Evolutionary conservation across 306 rosid genomes (phyloP), one percentile per base, ranked within the genome.

Genomic region (Betula pendula): DNA sequence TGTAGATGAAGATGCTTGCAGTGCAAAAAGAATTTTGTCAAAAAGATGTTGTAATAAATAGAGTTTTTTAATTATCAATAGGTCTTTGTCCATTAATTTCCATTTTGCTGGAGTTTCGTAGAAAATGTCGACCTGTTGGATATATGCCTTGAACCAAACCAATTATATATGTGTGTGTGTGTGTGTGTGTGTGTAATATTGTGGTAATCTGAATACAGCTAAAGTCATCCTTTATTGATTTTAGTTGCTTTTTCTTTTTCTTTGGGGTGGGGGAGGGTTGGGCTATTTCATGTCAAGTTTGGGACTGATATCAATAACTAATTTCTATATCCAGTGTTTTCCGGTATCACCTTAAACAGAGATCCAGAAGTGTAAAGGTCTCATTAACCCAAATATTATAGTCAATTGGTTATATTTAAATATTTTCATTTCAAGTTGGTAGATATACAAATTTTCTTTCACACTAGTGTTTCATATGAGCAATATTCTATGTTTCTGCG

Each of bases 381-480:
- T 14, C 42, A 29, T 15, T 19, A 63, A 43, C 31, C 60, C 29
- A 62, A 42, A 17, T 31, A 75, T 48, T 5, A 19, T 29, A 59
- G 3, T 43, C 50, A 48, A 29, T 53, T 60, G 20, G 11, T 48
- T 62, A 11, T 49, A 6, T 47, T 12, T 62, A 27, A 17, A 52
- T 20, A 52, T n/a, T 53, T 48, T 49, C 50, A 29, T 76, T 71
- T 51, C 74, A 51, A 69, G 33, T 71, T 76, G 60, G 63, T 75
- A 25, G 27, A 35, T 19, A 15, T 33, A 17, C 44, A 63, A 31
- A 2, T 31, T 15, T 33, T 35, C 70, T 63, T 33, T 35, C 25
- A 35, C 13, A 19, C 70, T 63, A 63, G 70, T 75, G 72, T 81
- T 75, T 79, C 67, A 29, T 76, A 50, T 70, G 58, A 83, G 79